Conservation (phyloP, 2,329 filamentous ascomycete genomes). For the Oidium heveae region DNA sequence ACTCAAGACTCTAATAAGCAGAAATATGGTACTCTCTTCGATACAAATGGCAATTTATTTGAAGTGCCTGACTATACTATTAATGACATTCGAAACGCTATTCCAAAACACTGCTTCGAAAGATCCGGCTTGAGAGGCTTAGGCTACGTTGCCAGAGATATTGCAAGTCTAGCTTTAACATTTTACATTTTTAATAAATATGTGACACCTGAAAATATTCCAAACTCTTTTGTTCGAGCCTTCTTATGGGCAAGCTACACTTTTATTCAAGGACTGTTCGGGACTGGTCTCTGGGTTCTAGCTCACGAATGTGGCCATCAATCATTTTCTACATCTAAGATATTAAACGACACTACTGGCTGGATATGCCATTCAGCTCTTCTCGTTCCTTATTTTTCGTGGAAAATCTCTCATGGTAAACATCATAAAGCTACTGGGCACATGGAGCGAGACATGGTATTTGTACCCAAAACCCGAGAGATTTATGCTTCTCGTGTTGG, state of each 20-base stretch:
- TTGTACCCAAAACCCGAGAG: conserved; percentile 77
- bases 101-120: conserved; percentile 92
- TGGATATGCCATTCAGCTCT: conserved; percentile 76
- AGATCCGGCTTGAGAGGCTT: conserved; percentile 55
- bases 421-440: conserved; percentile 98
- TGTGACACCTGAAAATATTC: conserved; percentile 62
- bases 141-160: conserved; percentile 63
- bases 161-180: conserved; percentile 43
- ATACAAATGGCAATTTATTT: conserved; percentile 91
- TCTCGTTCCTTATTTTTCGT: conserved; percentile 93
- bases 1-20: conserved; percentile 22
- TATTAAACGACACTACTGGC: conserved; percentile 74
- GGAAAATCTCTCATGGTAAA: conserved; percentile 98
- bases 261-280: conserved; percentile 73
- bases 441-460: conserved; percentile 97
- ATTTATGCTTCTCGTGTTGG: conserved; percentile 54
- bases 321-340: conserved; percentile 80
- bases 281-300: conserved; percentile 83
- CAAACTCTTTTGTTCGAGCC: conserved; percentile 39
- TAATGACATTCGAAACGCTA: conserved; percentile 90
- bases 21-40: conserved; percentile 42
- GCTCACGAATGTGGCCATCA: conserved; percentile 97
- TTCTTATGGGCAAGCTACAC: conserved; percentile 38
- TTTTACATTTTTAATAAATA: conserved; percentile 81
- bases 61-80: conserved; percentile 86